These are phyloP conservation scores for Zygoascus ofunaensis DNA, from an alignment of 805 yeast genomes.

Conservation along the genomic window DNA sequence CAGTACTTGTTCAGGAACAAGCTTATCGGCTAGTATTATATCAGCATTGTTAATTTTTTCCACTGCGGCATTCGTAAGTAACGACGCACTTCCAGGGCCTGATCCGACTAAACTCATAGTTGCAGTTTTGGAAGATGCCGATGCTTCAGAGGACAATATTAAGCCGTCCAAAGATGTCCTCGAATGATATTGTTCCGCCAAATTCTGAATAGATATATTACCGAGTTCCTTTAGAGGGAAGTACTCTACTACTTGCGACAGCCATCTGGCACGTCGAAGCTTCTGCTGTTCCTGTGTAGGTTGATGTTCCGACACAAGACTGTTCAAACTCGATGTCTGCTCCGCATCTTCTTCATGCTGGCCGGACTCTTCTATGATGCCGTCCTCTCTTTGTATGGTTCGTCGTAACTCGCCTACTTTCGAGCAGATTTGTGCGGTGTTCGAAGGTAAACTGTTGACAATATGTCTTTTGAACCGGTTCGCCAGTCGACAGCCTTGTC, in stretches of 20 bases:
- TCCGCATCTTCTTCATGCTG: conserved; percentile 55
- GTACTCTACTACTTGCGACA: conserved; percentile 83
- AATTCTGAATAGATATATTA: conserved; percentile 48
- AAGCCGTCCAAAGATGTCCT: conserved; percentile 5
- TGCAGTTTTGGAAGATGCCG: not conserved
- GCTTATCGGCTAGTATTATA: conserved; percentile 76
- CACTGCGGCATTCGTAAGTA: conserved; percentile 78
- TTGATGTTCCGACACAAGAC: conserved; percentile 34
- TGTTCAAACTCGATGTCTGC: conserved; percentile 50
- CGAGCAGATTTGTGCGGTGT: conserved; percentile 59
- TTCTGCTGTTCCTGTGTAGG: conserved; percentile 31
- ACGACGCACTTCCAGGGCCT: conserved; percentile 83
- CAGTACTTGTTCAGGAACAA: conserved; percentile 82
- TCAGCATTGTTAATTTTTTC: conserved; percentile 77
- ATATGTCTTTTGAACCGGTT: conserved; percentile 70
- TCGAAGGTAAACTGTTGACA: conserved; percentile 49
- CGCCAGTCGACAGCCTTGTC: conserved; percentile 84
- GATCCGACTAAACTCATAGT: conserved; percentile 78
- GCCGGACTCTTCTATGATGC: conserved; percentile 23
- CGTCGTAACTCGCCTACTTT: conserved; percentile 61
- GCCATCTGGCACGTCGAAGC: conserved; percentile 62
- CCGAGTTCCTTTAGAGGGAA: conserved; percentile 66
- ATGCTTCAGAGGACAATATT: not conserved
- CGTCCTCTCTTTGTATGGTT: conserved; percentile 37
- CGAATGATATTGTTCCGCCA: conserved; percentile 37